Base-by-base conservation (phyloP, 805 yeast species). In the Wickerhamiella shivajii region DNA sequence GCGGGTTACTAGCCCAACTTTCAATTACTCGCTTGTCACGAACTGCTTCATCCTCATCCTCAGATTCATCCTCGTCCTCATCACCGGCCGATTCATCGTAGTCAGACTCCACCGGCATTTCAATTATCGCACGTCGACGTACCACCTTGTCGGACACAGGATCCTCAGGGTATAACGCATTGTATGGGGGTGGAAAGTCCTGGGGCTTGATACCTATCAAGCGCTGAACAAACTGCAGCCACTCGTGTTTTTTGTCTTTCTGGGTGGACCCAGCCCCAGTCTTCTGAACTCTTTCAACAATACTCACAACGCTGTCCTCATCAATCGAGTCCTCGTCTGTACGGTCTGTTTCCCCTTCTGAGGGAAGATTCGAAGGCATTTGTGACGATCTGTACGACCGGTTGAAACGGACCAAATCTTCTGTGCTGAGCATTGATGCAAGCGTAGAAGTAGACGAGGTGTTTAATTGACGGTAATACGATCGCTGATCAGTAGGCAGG, bases 1-100 rank as follows among this genome's bases (percentile, higher is more conserved):
- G 61, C 40, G 45, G 44, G 19, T 62, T 41, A n/a, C 44, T 39
- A 37, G 43, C 50, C 50, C 73, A 68, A 7, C 43, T 44, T 29
- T 44, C 40, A 27, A 46, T 21, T 16, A 44, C 29, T 22, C 38
- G 44, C 9, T 39, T 46, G 9, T 34, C 39, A 12, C 27, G 46
- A 31, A 43, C 45, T 28, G 41, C 45, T 14, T 44, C 52, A 18
- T 36, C 36, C 20, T 38, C 38, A 20, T 33, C 29, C 19, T 27
- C 37, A 4, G 24, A 24, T 12, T 21, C 24, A 19, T 15, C 19
- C 24, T 24, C 31, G 33, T 21, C 24, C n/a, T 17, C 27, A 22
- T 26, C 39, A 12, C 27, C 29, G 9, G 36, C 17, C 33, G 24
- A 18, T 20, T 37, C 29, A 27, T 38, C 23, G 12, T 28, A 38